Evolutionary conservation across 2,329 filamentous ascomycete species (phyloP).

Genomic region (Endocalyx cinctus): DNA sequence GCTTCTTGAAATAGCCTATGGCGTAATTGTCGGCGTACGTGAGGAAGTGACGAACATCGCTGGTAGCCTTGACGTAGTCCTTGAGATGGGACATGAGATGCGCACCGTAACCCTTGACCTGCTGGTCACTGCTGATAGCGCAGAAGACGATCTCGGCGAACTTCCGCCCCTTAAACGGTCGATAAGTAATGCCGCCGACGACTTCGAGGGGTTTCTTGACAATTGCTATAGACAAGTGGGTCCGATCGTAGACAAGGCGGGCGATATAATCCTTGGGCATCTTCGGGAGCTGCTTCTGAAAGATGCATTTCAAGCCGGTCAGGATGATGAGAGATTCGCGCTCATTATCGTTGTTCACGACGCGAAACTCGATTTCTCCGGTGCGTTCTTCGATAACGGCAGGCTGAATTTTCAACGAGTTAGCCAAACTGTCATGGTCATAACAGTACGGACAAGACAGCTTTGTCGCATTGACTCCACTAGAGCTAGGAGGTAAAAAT

Average conservation of each 20-base stretch:
- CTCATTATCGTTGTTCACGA: slow-evolving; percentile 93
- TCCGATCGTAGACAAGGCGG: slow-evolving; percentile 92
- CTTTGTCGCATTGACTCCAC: too few species aligned
- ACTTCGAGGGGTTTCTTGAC: slow-evolving; percentile 95
- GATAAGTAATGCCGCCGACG: slow-evolving; percentile 95
- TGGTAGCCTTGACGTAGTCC: slow-evolving; percentile 96
- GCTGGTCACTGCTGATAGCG: slow-evolving; percentile 94
- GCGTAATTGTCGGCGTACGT: slow-evolving; percentile 99
- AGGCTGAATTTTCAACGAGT: slow-evolving; percentile 45
- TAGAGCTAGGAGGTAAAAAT: too few species aligned
- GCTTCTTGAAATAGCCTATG: slow-evolving; percentile 98
- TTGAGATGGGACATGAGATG: slow-evolving; percentile 98
- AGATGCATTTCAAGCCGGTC: slow-evolving; percentile 94
- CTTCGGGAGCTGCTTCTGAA: slow-evolving; percentile 96
- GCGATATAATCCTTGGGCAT: slow-evolving; percentile 99
- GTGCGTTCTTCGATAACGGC: slow-evolving; percentile 90
- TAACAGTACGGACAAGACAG: slow-evolving; percentile 2
- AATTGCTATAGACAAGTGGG: slow-evolving; percentile 93
- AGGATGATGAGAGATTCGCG: slow-evolving; percentile 89
- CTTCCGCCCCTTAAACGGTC: slow-evolving; percentile 83
- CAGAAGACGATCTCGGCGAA: slow-evolving; percentile 99
- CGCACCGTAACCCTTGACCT: slow-evolving; percentile 97
- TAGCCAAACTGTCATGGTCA: slow-evolving; percentile 14
- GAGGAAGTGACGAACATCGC: slow-evolving; percentile 95
- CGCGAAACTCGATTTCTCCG: slow-evolving; percentile 93